Evolutionary conservation across 768 basidiomycete genomes (phyloP).

Genomic region (Sporobolomyces phaffii): DNA sequence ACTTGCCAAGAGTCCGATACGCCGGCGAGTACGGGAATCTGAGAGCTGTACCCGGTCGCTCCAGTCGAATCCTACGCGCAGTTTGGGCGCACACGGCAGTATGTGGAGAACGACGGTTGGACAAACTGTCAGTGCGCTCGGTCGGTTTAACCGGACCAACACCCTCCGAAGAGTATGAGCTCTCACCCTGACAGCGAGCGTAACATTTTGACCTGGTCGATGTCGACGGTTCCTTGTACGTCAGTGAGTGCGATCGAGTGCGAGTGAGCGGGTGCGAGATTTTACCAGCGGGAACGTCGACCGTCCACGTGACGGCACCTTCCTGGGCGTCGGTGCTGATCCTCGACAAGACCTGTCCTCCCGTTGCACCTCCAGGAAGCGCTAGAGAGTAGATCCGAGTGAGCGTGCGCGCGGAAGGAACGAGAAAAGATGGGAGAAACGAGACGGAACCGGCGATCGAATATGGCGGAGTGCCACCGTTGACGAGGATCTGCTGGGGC

Average conservation of each 20-base stretch:
- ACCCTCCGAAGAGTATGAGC: too few species aligned
- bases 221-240: too few species aligned
- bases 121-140: background rate
- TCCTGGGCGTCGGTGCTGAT: background rate
- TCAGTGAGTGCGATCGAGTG: too few species aligned
- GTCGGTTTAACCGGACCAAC: background rate
- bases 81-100: too few species aligned
- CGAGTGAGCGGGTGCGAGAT: background rate
- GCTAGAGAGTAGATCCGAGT: background rate
- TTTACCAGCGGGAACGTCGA: background rate
- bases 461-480: constrained; percentile 4
- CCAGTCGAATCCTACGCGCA: too few species aligned
- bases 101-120: too few species aligned
- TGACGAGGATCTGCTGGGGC: constrained; percentile 1
- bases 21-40: too few species aligned
- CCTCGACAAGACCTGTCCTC: constrained; percentile 1
- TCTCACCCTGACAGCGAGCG: background rate
- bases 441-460: too few species aligned
- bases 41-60: too few species aligned
- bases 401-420: too few species aligned
- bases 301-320: background rate
- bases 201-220: constrained; percentile 3
- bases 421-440: too few species aligned
- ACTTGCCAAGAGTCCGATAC: too few species aligned
- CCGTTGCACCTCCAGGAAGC: constrained; percentile 4